phyloP scores from a whole-genome alignment of 2,329 filamentous ascomycete species.

The Fusarium robinianum region DNA sequence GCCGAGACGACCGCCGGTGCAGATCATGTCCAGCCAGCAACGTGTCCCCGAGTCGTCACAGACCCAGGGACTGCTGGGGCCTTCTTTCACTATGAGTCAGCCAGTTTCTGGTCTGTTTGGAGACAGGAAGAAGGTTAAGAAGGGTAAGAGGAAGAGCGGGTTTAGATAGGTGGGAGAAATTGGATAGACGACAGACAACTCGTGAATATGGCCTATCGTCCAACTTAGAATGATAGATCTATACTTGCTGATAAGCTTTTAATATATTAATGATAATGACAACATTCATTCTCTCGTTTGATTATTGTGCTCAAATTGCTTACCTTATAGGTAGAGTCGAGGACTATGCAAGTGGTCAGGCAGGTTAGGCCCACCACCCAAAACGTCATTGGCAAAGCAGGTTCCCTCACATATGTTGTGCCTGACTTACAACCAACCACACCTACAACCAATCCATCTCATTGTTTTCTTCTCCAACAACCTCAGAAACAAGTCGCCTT shows the following conservation, averaged over 20 bases:
- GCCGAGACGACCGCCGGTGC: slow-evolving; percentile 28
- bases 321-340: no score
- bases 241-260: not conserved
- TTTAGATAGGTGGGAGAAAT: slow-evolving; percentile 41
- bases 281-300: no score
- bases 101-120: slow-evolving; percentile 53
- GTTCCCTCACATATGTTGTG: no score
- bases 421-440: slow-evolving; percentile 29
- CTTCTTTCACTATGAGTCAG: slow-evolving; percentile 51
- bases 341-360: slow-evolving; percentile 1
- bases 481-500: not conserved
- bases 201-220: slow-evolving; percentile 3
- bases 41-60: slow-evolving; percentile 42
- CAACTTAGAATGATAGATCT: not conserved
- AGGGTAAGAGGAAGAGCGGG: slow-evolving; percentile 48
- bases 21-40: slow-evolving; percentile 45
- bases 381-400: slow-evolving; percentile 35
- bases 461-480: not conserved
- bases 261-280: no score
- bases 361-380: slow-evolving; percentile 9
- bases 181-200: not conserved
- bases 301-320: no score
- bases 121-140: slow-evolving; percentile 49
- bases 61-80: slow-evolving; percentile 35
- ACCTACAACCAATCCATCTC: not conserved